These are phyloP conservation scores for Myxozyma udenii DNA, from an alignment of 805 yeast genomes.

Conservation along the genomic window DNA sequence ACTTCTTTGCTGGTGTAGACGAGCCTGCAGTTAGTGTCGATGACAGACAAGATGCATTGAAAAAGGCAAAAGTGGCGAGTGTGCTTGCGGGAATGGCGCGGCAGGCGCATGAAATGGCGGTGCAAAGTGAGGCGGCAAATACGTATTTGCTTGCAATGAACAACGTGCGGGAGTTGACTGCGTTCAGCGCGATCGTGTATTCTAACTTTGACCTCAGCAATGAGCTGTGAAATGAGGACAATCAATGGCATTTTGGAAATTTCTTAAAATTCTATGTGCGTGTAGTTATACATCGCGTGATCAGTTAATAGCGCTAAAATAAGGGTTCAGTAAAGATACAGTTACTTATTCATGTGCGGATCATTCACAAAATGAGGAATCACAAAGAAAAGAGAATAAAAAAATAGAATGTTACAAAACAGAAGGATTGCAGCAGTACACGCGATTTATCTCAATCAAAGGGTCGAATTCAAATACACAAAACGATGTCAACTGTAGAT, in stretches of 20 bases:
- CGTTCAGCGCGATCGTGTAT: constrained; percentile 84
- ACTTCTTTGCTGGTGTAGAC: constrained; percentile 3
- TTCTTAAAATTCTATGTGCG: too few species aligned
- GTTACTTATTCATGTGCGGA: too few species aligned
- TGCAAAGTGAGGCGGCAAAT: constrained; percentile 42
- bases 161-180: constrained; percentile 65
- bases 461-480: too few species aligned
- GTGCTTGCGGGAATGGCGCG: constrained; percentile 65
- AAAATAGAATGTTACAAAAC: too few species aligned
- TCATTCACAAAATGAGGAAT: too few species aligned
- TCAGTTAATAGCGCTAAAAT: too few species aligned
- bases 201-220: constrained; percentile 55
- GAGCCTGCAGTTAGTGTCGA: constrained; percentile 23
- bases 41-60: constrained; percentile 41
- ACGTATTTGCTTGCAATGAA: constrained; percentile 49
- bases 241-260: too few species aligned
- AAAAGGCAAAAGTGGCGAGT: constrained; percentile 57
- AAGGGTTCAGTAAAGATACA: too few species aligned
- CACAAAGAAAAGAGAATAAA: too few species aligned
- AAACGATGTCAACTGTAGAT: constrained; percentile 11
- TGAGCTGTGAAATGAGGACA: not conserved
- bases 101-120: constrained; percentile 56
- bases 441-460: too few species aligned
- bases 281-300: too few species aligned
- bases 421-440: too few species aligned